phyloP scores from a whole-genome alignment of 768 basidiomycete genomes.

The Tulasnella sp. region DNA sequence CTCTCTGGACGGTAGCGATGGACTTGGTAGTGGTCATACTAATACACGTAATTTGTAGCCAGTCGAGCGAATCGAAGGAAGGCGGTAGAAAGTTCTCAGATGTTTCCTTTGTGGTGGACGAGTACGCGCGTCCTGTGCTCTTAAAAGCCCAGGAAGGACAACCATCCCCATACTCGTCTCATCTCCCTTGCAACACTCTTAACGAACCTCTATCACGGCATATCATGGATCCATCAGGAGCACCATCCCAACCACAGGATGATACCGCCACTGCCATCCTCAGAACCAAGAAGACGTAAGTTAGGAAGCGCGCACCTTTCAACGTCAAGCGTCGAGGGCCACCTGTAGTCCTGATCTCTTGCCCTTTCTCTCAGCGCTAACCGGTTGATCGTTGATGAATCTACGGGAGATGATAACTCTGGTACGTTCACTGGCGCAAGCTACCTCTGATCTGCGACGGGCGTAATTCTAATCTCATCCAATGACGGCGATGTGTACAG shows the following conservation, averaged over 20 bases:
- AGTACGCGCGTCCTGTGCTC: no score
- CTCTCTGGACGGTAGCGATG: neutral
- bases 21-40: no score
- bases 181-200: neutral
- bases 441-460: neutral
- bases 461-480: neutral
- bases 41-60: no score
- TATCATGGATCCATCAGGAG: constrained; percentile 60
- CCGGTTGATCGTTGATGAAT: constrained; percentile 94
- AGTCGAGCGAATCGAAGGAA: no score
- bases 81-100: no score
- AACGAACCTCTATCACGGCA: neutral
- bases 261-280: constrained; percentile 93
- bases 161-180: neutral
- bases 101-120: no score
- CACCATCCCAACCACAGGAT: constrained; percentile 71
- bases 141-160: no score
- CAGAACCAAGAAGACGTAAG: constrained; percentile 91
- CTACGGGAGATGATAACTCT: constrained; percentile 90
- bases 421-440: constrained; percentile 35
- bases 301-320: constrained; percentile 24
- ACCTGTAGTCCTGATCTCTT: constrained; percentile 19
- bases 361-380: constrained; percentile 59
- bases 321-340: neutral
- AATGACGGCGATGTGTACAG: constrained; percentile 31